A percentile compares a stretch with the other conserved stretches of the same genome.
phyloP scores from a whole-genome alignment of 1,139 yeast genomes.

The Geotrichum cucujoidarum region DNA sequence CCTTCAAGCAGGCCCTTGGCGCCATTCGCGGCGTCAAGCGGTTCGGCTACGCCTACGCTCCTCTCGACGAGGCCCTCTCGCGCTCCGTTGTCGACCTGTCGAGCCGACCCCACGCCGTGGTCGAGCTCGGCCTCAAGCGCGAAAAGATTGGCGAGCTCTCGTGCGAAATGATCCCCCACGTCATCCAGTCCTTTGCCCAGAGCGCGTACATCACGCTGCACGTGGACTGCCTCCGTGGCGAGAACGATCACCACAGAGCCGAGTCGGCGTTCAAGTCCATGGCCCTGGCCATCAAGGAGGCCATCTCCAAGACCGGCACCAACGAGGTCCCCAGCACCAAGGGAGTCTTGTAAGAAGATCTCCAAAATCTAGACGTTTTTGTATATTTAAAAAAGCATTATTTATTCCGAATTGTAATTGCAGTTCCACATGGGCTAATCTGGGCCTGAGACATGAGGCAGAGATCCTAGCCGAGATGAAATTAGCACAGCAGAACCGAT shows the following conservation, averaged over 20 bases:
- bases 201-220: conserved; percentile 87
- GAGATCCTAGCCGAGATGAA: too few relatives aligned
- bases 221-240: conserved; percentile 89
- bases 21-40: conserved; percentile 85
- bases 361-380: background rate
- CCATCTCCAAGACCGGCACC: conserved; percentile 75
- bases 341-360: conserved; percentile 57
- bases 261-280: conserved; percentile 95
- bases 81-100: conserved; percentile 93
- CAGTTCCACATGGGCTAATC: conserved; percentile 1
- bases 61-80: conserved; percentile 90
- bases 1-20: conserved; percentile 87
- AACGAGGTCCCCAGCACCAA: conserved; percentile 94
- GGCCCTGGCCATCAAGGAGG: conserved; percentile 87
- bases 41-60: conserved; percentile 93
- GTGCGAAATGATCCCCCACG: conserved; percentile 96
- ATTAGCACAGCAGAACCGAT: too few relatives aligned
- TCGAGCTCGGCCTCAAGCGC: conserved; percentile 82
- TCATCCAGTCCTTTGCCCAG: conserved; percentile 87
- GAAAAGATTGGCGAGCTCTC: conserved; percentile 91
- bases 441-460: too few relatives aligned
- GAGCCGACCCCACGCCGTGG: conserved; percentile 85
- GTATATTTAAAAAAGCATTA: background rate
- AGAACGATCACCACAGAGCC: conserved; percentile 92
- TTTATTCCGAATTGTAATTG: background rate